Base-by-base conservation (phyloP, 2,329 filamentous ascomycete species). In the Colletotrichum sp. region DNA sequence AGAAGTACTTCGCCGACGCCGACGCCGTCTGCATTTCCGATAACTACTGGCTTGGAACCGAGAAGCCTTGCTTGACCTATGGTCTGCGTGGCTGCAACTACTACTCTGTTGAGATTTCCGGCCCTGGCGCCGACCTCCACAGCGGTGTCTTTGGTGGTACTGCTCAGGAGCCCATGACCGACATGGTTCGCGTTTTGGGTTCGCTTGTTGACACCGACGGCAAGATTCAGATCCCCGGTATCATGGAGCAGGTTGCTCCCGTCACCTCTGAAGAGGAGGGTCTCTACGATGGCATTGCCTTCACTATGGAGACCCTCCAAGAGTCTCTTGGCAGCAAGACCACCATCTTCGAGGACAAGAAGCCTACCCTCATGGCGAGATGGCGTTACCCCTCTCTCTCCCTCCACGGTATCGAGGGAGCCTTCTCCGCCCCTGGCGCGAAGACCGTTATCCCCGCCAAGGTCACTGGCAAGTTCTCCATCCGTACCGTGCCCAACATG, bases 401-500 rank as follows among this genome's bases (percentile, higher is more conserved):
- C 28, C 89, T 99, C 56, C 97, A 99, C 88, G 97, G 97, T 76
- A 88, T 99, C 79, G 97, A 99, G 87, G 97, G 97, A 75, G 97
- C 96, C 67, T 99, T 98, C 89, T 96, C 94, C 60, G 94, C 94
- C 3, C 94, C 96, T 8, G 97, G 97, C 62, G 97, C 96, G 73
- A 99, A 99, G 91, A 99, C 97, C 1, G 97, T 99, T 81, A 99
- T 99, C 80, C 97, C 97, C 5, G 96, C 97, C 82, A 98, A 98
- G 89, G 97, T 99, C 74, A 94, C 94, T 81, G 97, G 97, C 87
- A 99, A 99, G 88, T 99, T 99, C 89, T 98, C 95, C 66, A 98
- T 99, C 87, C 93, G 97, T 80, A 98, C 96, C 43, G 97, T 99
- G 27, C 97, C 97, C 69, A 92, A 99, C 88, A 99, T 99, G 97